phyloP scores from a whole-genome alignment of 129 eudicot species.

The Calendula officinalis region DNA sequence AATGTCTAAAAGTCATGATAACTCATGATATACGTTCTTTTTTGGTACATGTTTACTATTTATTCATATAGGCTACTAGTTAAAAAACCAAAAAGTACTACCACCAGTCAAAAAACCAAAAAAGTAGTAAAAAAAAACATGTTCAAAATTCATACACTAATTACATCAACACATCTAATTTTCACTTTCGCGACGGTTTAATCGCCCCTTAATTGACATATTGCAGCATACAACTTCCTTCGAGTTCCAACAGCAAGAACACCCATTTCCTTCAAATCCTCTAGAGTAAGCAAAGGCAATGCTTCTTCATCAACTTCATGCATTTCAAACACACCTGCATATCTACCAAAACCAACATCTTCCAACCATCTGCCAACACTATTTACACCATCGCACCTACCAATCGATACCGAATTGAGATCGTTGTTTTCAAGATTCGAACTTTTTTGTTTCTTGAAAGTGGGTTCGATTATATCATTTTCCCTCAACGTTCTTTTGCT shows the following conservation, averaged over 20 bases:
- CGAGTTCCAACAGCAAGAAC: constrained; percentile 54
- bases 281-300: constrained; percentile 51
- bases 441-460: constrained; percentile 27
- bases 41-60: no score
- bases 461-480: constrained; percentile 9
- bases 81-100: constrained; percentile 4
- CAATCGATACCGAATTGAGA: constrained; percentile 17
- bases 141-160: constrained; percentile 24
- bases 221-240: constrained; percentile 51
- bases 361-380: constrained; percentile 47
- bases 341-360: constrained; percentile 47
- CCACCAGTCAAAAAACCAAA: constrained; percentile 15
- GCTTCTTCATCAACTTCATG: constrained; percentile 61
- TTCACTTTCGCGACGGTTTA: constrained; percentile 3
- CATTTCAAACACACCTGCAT: constrained; percentile 43
- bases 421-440: constrained; percentile 19
- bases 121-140: constrained; percentile 12
- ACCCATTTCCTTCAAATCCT: constrained; percentile 63
- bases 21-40: no score
- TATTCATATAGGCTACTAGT: no score
- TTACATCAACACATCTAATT: constrained; percentile 29
- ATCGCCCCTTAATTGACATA: constrained; percentile 34
- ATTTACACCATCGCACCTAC: constrained; percentile 14
- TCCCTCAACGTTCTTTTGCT: constrained; percentile 30
- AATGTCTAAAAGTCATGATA: no score